Evolutionary conservation across 257 asterid species (phyloP).

Genomic region (Eustoma russellianum): DNA sequence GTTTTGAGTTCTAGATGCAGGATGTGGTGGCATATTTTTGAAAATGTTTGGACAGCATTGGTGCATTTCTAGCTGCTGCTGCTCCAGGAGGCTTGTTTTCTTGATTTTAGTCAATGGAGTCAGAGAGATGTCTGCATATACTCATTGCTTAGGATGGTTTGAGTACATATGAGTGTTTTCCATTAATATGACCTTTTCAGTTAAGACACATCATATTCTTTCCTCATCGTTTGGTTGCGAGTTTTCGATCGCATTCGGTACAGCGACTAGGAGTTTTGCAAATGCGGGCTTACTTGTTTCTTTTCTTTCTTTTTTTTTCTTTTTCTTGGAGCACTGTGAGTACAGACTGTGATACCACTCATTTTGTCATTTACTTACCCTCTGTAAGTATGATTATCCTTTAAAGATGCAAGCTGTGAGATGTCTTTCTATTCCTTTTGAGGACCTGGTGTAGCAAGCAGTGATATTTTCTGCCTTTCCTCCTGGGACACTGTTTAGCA

Average conservation of each 20-base stretch:
- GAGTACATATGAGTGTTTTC: conserved; percentile 18
- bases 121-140: conserved; percentile 16
- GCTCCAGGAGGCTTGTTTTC: conserved; percentile 28
- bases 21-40: conserved; percentile 14
- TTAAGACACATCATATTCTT: conserved; percentile 39
- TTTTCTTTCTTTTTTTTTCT: too few species aligned
- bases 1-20: too few species aligned
- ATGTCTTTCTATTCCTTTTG: too few species aligned
- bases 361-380: conserved; percentile 33
- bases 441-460: too few species aligned
- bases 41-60: conserved; percentile 31
- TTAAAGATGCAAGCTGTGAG: too few species aligned
- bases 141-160: conserved; percentile 23
- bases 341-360: conserved; percentile 45
- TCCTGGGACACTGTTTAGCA: too few species aligned
- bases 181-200: conserved; percentile 12
- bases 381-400: too few species aligned
- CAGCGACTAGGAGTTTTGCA: conserved; percentile 34
- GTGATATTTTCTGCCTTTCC: too few species aligned
- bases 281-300: conserved; percentile 31
- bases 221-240: conserved; percentile 50
- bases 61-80: conserved; percentile 65
- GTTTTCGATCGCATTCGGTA: conserved; percentile 30
- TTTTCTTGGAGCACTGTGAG: conserved; percentile 29
- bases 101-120: conserved; percentile 12